Base-by-base conservation (phyloP, 177 flowering plant species). In the Telopea speciosissima region DNA sequence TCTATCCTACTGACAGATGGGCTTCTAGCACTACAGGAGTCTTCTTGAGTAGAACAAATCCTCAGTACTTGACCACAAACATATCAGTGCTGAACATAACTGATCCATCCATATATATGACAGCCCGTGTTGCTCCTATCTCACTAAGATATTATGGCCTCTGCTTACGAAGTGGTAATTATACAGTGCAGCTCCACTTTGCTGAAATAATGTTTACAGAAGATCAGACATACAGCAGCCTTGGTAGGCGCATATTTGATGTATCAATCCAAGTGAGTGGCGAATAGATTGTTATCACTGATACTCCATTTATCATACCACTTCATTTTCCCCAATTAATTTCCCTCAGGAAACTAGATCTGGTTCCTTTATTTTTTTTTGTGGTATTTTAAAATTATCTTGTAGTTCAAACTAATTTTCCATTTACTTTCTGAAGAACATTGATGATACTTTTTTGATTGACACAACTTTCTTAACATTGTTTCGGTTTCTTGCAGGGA, bases 101-200 rank as follows among this genome's bases (percentile, higher is more conserved):
- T 22, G 75, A 68, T 72, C 54, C 74, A 58, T 84, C 71, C 0
- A 69, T 81, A 61, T 93, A 87, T 70, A 65, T 70, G 75, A 79
- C 88, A 24, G 96, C 99, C 28, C 97, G 99, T 7, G 72, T 83
- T 28, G 63, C 97, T 33, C 90, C 99, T 69, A 33, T 78, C 24
- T 93, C 96, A 28, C 90, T 95, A 73, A 89, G 80, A 76, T 95
- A 90, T 76, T 93, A 86, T 75, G 99, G 96, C n/a, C 86, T 86
- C 68, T 95, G 99, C 79, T 65, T 95, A 80, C 73, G 74, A 56
- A 70, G 76, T 24, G 99, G 99, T 8, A 89, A 79, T 70, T 95
- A 95, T 72, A 85, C 70, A 65, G 97, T 95, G 67, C 73, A 75
- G 63, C 97, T 95, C 25, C 94, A 93, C 76, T 95, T 95, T 82